phyloP scores from a whole-genome alignment of 2,329 filamentous ascomycete species.

The Neonectria sp. region DNA sequence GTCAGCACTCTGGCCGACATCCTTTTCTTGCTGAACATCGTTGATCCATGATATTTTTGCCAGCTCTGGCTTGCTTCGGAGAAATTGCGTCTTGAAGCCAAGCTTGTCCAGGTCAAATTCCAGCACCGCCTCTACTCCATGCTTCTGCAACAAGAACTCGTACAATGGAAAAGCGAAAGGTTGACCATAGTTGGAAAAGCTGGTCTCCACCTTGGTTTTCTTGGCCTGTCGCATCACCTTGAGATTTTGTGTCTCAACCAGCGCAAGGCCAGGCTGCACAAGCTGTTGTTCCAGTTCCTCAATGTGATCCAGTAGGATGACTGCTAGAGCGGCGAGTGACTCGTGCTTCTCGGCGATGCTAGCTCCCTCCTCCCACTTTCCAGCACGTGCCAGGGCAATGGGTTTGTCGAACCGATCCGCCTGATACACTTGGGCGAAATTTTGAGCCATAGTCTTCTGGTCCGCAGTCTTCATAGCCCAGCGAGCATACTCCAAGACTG shows the following conservation, averaged over 20 bases:
- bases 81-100: conserved; percentile 82
- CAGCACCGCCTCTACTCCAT: conserved; percentile 78
- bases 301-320: conserved; percentile 70
- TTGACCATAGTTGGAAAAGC: conserved; percentile 76
- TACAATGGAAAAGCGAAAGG: conserved; percentile 85
- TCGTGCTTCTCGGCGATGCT: conserved; percentile 71
- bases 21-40: conserved; percentile 82
- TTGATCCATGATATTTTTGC: conserved; percentile 95
- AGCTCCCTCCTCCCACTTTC: conserved; percentile 72
- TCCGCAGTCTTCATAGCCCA: conserved; percentile 65
- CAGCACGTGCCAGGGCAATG: conserved; percentile 67
- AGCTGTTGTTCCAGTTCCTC: conserved; percentile 54
- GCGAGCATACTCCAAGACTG: conserved; percentile 67
- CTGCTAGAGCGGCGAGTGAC: conserved; percentile 69
- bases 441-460: conserved; percentile 59
- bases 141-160: conserved; percentile 79
- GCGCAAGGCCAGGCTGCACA: conserved; percentile 46
- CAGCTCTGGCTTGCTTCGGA: conserved; percentile 79
- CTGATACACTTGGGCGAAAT: conserved; percentile 64
- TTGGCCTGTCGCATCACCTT: conserved; percentile 57
- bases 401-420: conserved; percentile 68
- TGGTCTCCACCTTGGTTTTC: conserved; percentile 63
- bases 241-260: conserved; percentile 48
- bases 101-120: conserved; percentile 78
- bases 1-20: conserved; percentile 81